Percentiles rank a stretch among this genome's conserved stretches.
Evolutionary conservation across 1,139 yeast genomes (phyloP).

Genomic region (Blastobotrys malaysiensis): DNA sequence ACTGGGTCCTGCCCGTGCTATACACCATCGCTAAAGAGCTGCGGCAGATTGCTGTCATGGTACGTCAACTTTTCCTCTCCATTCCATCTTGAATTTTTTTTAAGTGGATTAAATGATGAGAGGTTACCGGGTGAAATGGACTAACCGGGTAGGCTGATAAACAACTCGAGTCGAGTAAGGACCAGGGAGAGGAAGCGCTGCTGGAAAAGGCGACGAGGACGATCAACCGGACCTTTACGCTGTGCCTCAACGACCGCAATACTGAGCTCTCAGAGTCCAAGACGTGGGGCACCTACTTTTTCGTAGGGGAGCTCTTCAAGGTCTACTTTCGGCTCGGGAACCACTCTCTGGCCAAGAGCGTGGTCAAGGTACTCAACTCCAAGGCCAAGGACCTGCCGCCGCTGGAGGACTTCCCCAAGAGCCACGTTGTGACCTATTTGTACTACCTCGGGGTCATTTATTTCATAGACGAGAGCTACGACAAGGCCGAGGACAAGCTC

Average conservation of each 20-base stretch:
- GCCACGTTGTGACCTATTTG: slow-evolving; percentile 54
- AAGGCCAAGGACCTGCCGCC: slow-evolving; percentile 51
- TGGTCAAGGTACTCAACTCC: slow-evolving; percentile 65
- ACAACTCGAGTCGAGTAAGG: background rate
- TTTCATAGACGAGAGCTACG: slow-evolving; percentile 58
- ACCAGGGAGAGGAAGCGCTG: slow-evolving; percentile 7
- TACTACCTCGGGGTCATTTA: slow-evolving; percentile 63
- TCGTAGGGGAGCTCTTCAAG: slow-evolving; percentile 66
- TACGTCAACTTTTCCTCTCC: slow-evolving; percentile 10
- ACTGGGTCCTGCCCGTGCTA: slow-evolving; percentile 64
- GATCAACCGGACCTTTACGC: slow-evolving; percentile 67
- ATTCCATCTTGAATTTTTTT: background rate
- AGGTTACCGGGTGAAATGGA: no score
- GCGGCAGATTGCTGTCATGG: slow-evolving; percentile 36
- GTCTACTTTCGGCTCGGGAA: slow-evolving; percentile 67
- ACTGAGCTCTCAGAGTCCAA: slow-evolving; percentile 47
- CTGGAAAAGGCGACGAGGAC: slow-evolving; percentile 51
- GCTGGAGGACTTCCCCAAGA: slow-evolving; percentile 41
- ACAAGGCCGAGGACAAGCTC: slow-evolving; percentile 45
- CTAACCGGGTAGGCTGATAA: slow-evolving; percentile 1
- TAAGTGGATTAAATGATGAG: no score
- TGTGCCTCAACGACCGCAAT: slow-evolving; percentile 75
- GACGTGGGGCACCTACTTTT: slow-evolving; percentile 63
- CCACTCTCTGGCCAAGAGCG: slow-evolving; percentile 69
- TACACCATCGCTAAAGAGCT: slow-evolving; percentile 53